Percentiles rank a stretch among this genome's conserved stretches.
phyloP scores from a whole-genome alignment of 306 rosid genomes.

The Fagus crenata region DNA sequence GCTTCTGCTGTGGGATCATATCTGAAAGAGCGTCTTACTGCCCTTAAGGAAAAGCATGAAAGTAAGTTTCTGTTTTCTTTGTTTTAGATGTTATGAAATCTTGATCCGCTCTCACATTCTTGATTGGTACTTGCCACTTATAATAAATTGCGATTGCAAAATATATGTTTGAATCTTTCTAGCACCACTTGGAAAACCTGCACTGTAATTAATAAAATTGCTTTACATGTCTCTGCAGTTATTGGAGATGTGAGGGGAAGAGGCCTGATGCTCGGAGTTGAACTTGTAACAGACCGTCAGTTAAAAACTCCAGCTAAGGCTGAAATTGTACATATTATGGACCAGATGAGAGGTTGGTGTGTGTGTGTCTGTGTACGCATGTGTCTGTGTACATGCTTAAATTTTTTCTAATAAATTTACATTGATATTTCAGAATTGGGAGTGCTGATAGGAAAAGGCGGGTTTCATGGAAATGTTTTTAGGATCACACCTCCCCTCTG shows the following conservation, averaged over 20 bases:
- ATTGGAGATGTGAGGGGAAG: conserved; percentile 57
- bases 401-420: conserved; percentile 4
- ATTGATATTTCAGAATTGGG: conserved; percentile 44
- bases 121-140: not conserved
- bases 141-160: not conserved
- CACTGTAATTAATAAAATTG: not conserved
- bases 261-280: conserved; percentile 53
- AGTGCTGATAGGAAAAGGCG: conserved; percentile 49
- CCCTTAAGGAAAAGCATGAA: conserved; percentile 44
- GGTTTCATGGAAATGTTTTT: conserved; percentile 46
- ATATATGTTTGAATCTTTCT: not conserved
- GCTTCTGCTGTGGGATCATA: conserved; percentile 37
- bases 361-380: too few species aligned
- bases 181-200: not conserved
- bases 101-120: too few species aligned
- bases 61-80: conserved; percentile 25
- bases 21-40: conserved; percentile 39
- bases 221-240: conserved; percentile 30
- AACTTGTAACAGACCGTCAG: conserved; percentile 39
- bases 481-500: conserved; percentile 54
- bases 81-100: not conserved
- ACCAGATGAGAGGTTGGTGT: conserved; percentile 43
- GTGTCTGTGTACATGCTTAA: not conserved
- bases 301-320: conserved; percentile 42
- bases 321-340: conserved; percentile 35